Percentiles rank a stretch among this genome's conserved stretches.
Conservation (phyloP, 31 red algal species). For the Bonnemaisonia californica region DNA sequence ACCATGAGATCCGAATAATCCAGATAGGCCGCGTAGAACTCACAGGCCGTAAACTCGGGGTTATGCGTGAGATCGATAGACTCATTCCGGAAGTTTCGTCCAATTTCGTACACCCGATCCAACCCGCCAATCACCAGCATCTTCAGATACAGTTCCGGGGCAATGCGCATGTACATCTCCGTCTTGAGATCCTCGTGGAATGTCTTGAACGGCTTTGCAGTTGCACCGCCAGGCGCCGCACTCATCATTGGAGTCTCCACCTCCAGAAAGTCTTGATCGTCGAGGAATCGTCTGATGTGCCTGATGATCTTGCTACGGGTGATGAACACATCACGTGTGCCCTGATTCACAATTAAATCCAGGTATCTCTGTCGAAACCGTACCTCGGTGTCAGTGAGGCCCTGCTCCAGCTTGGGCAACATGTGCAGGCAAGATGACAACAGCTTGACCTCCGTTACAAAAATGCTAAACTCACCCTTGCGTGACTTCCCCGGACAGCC, state of each 20-base stretch:
- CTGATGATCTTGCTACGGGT: constrained; percentile 81
- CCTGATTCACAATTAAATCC: constrained; percentile 87
- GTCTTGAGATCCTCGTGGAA: constrained; percentile 92
- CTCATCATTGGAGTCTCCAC: constrained; percentile 99
- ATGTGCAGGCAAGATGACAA: constrained; percentile 86
- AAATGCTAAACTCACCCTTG: constrained; percentile 93
- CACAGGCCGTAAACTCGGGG: constrained; percentile 98
- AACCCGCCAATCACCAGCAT: constrained; percentile 96
- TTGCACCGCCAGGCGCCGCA: constrained; percentile 89
- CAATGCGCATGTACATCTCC: constrained; percentile 95
- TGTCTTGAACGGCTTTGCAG: constrained; percentile 93
- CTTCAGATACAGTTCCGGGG: constrained; percentile 97
- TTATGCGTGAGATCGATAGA: constrained; percentile 96
- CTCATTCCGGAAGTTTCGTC: constrained; percentile 96
- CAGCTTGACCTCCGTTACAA: constrained; percentile 60
- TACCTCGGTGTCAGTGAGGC: constrained; percentile 75
- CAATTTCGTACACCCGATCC: constrained; percentile 95
- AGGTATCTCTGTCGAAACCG: constrained; percentile 92
- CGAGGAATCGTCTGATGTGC: constrained; percentile 80
- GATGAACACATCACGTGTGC: constrained; percentile 68
- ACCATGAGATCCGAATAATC: constrained; percentile 97
- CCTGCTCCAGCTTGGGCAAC: constrained; percentile 88
- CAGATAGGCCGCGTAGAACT: constrained; percentile 96
- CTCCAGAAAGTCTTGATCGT: constrained; percentile 89
- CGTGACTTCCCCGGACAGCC: constrained; percentile 86